Conservation (phyloP, 352 stramenopile genomes). For the Globisporangium echinulatum region DNA sequence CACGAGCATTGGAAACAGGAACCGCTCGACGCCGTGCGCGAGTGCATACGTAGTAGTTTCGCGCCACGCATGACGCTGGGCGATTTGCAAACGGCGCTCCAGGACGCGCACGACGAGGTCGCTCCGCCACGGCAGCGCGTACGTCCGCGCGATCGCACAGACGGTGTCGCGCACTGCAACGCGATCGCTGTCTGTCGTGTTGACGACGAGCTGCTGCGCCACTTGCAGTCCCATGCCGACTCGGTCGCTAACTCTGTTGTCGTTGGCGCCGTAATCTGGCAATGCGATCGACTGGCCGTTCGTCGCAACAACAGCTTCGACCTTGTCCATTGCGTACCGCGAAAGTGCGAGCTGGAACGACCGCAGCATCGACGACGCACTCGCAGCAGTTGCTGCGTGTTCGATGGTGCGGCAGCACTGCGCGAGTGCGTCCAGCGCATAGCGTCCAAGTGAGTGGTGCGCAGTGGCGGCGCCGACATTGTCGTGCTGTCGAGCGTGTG, state of each 20-base stretch:
- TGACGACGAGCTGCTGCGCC: conserved; percentile 13
- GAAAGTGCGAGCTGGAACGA: conserved; percentile 22
- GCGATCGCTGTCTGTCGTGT: conserved; percentile 14
- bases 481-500: no score
- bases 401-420: background rate
- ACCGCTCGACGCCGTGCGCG: conserved; percentile 18
- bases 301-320: conserved; percentile 17
- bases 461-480: background rate
- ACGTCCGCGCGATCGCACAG: conserved; percentile 18
- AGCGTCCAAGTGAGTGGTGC: background rate
- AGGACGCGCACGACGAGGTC: conserved; percentile 19
- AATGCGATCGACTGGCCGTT: conserved; percentile 27
- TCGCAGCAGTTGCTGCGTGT: background rate
- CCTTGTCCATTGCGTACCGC: conserved; percentile 19
- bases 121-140: conserved; percentile 18
- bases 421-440: conserved; percentile 3
- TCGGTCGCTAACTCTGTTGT: background rate
- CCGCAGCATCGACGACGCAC: background rate
- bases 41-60: background rate
- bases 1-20: conserved; percentile 32
- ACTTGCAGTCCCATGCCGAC: background rate
- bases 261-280: conserved; percentile 8
- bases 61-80: background rate
- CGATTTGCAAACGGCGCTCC: background rate
- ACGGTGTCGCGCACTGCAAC: conserved; percentile 15